phyloP scores from a whole-genome alignment of 352 stramenopile species.

The Pythium pectinolyticum region DNA sequence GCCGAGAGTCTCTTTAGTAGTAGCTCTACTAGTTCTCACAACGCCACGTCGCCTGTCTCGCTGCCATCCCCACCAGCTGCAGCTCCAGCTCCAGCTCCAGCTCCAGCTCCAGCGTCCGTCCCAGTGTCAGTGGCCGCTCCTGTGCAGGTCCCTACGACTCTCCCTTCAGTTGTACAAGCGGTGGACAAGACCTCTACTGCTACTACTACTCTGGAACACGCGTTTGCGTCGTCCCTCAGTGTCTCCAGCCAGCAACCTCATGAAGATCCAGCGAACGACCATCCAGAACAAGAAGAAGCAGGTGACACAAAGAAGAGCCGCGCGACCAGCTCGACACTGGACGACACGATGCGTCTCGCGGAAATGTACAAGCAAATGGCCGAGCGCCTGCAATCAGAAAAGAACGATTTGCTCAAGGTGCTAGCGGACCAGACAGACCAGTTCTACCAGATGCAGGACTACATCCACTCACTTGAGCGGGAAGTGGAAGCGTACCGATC shows the following conservation, averaged over 20 bases:
- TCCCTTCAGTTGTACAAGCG: too few species aligned
- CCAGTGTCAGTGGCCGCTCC: neutral
- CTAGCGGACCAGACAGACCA: constrained; percentile 66
- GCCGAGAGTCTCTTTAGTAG: neutral
- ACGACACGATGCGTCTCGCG: constrained; percentile 63
- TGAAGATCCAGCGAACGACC: neutral
- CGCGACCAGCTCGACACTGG: constrained; percentile 22
- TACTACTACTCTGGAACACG: too few species aligned
- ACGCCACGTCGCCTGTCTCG: neutral
- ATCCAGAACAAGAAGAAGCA: neutral
- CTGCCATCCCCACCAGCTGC: neutral
- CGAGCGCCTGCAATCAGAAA: constrained; percentile 68
- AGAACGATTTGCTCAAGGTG: constrained; percentile 71
- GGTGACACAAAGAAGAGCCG: neutral
- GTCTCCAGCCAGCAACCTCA: neutral
- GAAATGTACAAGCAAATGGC: constrained; percentile 87
- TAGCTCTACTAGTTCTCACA: neutral
- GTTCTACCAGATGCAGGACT: constrained; percentile 76
- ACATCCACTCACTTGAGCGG: constrained; percentile 68
- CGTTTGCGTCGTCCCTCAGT: neutral
- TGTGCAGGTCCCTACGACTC: too few species aligned
- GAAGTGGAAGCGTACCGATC: constrained; percentile 46
- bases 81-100: neutral
- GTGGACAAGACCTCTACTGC: neutral
- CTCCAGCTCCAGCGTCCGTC: neutral